Evolutionary conservation across 306 rosid species (phyloP), one percentile per base, ranked within the genome.

Genomic region (Trifolium subterraneum): DNA sequence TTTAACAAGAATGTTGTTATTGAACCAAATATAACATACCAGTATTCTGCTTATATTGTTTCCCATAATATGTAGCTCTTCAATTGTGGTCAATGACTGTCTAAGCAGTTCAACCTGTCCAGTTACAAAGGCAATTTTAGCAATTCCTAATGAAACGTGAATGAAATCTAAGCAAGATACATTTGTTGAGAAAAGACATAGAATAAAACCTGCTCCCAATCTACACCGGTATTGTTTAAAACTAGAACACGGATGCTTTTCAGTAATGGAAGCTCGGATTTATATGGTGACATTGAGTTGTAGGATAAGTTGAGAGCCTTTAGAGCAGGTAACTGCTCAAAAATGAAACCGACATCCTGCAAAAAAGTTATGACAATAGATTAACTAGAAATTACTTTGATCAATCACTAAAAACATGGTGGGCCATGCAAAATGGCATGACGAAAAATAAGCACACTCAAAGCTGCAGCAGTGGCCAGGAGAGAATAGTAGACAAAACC

Each of bases 21-120:
- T 68, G 44, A 82, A 72, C 31, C 16, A 60, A 70, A 71, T 47
- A 52, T n/a, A 82, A 68, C 51, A 36, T 82, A 91, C 98, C 90
- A 73, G 61, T 73, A 92, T 80, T 75, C 74, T 74, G 82, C 96
- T 90, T 71, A 92, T 88, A 50, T 77, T 79, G 83, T 92, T 94
- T 58, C 92, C 92, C 93, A 92, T 82, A 29, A 92, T 88, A 85
- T 94, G 97, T 65, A 92, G 91, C 82, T 94, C 99, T 85, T 91
- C 97, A 39, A 94, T 78, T 72, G 84, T 70, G 77, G 93, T 81
- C 69, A 94, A 82, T 20, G 93, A 83, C 25, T 69, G 81, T 65
- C 87, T 80, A 75, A 91, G 89, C 69, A 80, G 71, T 71, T 91
- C 96, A 79, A 94, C 92, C 97, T 94, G 85, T 73, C 84, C 83